Evolutionary conservation across 2,329 filamentous ascomycete genomes (phyloP), one percentile per base, ranked within the genome.

Genomic region (Xylariomycetidae sp.): DNA sequence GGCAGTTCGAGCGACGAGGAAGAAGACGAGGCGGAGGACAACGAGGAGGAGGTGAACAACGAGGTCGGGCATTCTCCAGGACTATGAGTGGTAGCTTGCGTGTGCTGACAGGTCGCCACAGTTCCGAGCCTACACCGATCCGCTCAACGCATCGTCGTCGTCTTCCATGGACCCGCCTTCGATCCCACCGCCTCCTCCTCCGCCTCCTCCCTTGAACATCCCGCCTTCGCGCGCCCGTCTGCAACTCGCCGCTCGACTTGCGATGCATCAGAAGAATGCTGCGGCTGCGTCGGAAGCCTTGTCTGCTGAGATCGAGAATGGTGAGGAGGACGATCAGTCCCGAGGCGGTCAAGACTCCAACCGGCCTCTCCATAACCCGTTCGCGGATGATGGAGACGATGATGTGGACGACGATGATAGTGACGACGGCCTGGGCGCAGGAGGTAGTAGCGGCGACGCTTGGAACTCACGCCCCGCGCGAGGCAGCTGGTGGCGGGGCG

Each of bases 1-100:
- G 89, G 87, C 54, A 94, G 88, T 62, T 92, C 85, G 30, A 95
- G 88, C 52, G 88, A 95, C 49, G 90, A 95, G 60, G 92, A 96
- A 46, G 92, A 96, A 44, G 90, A 95, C 49, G 90, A 95, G 43
- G 84, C 87, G 63, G 86, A 94, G 40, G 85, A 86, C 37, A 83
- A 83, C 46, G 82, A 90, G 45, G 83, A 86, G 48, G 82, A 86
- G 41, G 76, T 76, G 24, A 76, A 74, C 53, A 78, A 70, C 42
- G 77, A 81, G 76, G 77, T 81, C 63, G 73, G 76, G 69, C 36
- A 48, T 47, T 33, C 55, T 44, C 48, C 12, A 28, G 28, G 20
- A 32, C 27, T 9, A 19, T 12, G 9, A 20, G 23, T 27, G 29
- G 34, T 31, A 14, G 25, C 19, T 32, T 17, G 18, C 18, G 10